These are phyloP conservation scores for Amauroascus niger DNA, from an alignment of 2,329 filamentous ascomycete species.

Conservation along the genomic window DNA sequence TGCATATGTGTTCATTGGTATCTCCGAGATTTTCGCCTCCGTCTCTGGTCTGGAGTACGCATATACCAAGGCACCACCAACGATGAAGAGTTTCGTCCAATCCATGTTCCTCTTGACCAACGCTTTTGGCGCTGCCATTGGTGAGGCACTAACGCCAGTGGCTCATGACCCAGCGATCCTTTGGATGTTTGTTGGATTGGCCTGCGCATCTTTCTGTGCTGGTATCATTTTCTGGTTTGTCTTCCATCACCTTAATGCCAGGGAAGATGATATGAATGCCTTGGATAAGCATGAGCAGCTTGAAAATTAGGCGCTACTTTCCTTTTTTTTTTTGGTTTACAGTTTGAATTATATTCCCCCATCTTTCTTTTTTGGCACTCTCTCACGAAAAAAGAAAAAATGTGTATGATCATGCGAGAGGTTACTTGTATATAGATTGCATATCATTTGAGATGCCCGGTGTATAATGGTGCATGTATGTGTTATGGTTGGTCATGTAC, in stretches of 20 bases:
- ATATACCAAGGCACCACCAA: slow-evolving; percentile 61
- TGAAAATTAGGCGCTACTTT: neutral
- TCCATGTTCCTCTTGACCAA: slow-evolving; percentile 50
- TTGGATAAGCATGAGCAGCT: slow-evolving; percentile 31
- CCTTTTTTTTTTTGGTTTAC: neutral
- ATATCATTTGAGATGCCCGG: neutral
- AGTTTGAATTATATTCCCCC: neutral
- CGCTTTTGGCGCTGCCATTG: slow-evolving; percentile 50
- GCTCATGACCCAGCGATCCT: slow-evolving; percentile 55
- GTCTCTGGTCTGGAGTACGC: slow-evolving; percentile 64
- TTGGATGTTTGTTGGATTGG: slow-evolving; percentile 57
- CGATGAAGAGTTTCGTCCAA: slow-evolving; percentile 56
- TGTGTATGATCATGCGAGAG: neutral
- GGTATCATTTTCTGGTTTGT: slow-evolving; percentile 47
- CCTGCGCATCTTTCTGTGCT: slow-evolving; percentile 39
- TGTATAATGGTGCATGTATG: neutral
- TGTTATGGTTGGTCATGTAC: neutral
- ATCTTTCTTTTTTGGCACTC: neutral
- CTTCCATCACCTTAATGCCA: slow-evolving; percentile 41
- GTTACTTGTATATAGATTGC: neutral
- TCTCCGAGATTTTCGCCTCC: slow-evolving; percentile 51
- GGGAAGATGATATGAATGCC: slow-evolving; percentile 44
- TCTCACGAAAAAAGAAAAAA: neutral
- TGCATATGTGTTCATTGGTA: slow-evolving; percentile 38
- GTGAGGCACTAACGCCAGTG: slow-evolving; percentile 51